A percentile compares a stretch with the other conserved stretches of the same genome.
These are phyloP conservation scores for Gaertneriomyces semiglobifer DNA, from an alignment of 192 early-diverging fungal species.

Conservation along the genomic window DNA sequence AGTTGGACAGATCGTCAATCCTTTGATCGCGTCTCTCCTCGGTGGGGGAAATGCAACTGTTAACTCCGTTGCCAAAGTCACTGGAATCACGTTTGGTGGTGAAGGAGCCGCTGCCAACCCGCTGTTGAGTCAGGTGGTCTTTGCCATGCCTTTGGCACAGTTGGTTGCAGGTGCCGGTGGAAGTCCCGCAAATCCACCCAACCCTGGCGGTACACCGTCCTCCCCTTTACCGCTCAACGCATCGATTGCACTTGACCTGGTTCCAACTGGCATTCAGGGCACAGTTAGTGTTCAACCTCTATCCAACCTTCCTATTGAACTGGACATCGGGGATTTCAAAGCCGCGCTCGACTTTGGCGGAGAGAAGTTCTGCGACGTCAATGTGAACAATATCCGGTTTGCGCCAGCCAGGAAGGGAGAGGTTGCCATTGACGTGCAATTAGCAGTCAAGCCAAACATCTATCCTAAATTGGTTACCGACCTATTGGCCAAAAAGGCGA, in stretches of 20 bases:
- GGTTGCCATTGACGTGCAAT: conserved; percentile 18
- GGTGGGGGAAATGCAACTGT: neutral
- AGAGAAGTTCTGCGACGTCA: conserved; percentile 6
- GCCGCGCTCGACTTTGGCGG: conserved; percentile 1
- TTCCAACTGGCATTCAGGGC: conserved; percentile 15
- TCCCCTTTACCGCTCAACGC: conserved; percentile 10
- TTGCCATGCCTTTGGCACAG: conserved; percentile 4
- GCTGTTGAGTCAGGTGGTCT: conserved; percentile 11
- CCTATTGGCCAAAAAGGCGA: conserved; percentile 2
- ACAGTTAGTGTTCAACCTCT: neutral
- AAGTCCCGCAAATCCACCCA: neutral
- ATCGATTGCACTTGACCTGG: conserved; percentile 10
- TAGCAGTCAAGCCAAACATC: conserved; percentile 17
- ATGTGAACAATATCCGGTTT: conserved; percentile 8
- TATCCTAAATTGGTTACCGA: conserved; percentile 20
- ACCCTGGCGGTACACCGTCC: neutral
- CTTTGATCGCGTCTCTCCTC: conserved; percentile 7
- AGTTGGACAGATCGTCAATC: conserved; percentile 10
- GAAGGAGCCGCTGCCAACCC: conserved; percentile 16
- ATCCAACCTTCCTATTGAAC: conserved; percentile 4
- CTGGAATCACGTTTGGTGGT: conserved; percentile 13
- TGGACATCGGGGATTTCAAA: conserved; percentile 15
- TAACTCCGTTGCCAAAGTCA: neutral
- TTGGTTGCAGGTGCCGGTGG: neutral
- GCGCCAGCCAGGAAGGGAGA: neutral